Evolutionary conservation across 257 asterid genomes (phyloP).

Genomic region (Nicotiana sylvestris): DNA sequence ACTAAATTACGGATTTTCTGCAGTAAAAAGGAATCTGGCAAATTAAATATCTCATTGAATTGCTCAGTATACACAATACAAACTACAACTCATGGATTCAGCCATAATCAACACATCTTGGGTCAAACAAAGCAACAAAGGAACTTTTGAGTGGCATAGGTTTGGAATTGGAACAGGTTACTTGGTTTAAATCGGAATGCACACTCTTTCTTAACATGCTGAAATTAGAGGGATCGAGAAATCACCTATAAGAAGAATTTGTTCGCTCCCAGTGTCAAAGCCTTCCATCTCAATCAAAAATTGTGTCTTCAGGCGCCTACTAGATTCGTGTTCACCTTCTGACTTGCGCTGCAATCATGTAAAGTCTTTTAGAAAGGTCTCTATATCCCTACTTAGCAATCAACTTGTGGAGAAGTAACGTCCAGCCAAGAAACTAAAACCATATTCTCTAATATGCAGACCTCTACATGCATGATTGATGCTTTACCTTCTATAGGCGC

Average conservation of each 20-base stretch:
- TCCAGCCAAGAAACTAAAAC: slow-evolving; percentile 7
- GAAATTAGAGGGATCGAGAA: slow-evolving; percentile 10
- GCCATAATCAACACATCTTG: background rate
- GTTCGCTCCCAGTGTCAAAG: slow-evolving; percentile 81
- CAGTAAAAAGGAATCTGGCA: slow-evolving; percentile 4
- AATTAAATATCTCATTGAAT: background rate
- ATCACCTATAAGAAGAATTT: slow-evolving; percentile 85
- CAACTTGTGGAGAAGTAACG: background rate
- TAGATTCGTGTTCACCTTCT: slow-evolving; percentile 98
- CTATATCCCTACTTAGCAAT: background rate
- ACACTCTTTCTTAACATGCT: background rate
- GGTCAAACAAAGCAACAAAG: background rate
- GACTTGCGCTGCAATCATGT: slow-evolving; percentile 83
- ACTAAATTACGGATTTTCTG: background rate
- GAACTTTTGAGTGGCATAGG: background rate
- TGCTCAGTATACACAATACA: background rate
- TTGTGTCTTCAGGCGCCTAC: slow-evolving; percentile 96
- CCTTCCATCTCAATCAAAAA: slow-evolving; percentile 99
- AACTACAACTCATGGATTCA: slow-evolving; percentile 2
- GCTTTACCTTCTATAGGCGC: background rate
- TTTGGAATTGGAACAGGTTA: background rate
- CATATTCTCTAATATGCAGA: background rate
- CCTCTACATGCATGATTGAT: background rate
- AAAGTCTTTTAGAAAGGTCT: slow-evolving; percentile 15
- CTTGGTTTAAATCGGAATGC: background rate